Evolutionary conservation across 2,329 filamentous ascomycete species (phyloP), one percentile per base, ranked within the genome.

Genomic region (Gremmenia infestans): DNA sequence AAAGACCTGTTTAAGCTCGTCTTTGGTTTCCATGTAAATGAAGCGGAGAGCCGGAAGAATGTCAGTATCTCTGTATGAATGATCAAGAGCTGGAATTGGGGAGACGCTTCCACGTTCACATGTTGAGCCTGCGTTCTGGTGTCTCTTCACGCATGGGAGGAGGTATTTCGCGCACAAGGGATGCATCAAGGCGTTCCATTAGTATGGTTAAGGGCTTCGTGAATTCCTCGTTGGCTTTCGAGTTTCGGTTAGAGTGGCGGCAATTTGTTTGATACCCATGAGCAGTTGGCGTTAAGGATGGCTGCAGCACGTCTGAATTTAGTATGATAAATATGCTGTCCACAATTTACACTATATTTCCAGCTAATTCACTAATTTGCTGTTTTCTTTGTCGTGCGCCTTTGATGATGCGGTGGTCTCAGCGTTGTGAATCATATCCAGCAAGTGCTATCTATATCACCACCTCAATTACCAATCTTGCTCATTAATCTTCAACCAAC

Each of bases 1-100:
- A 79, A 84, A 50, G 91, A 96, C 65, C 76, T 97, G 14, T 97
- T 89, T 74, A 81, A 83, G 52, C 78, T 93, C 42, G 91, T 96
- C 2, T 96, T 95, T 70, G 88, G 90, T 3, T 93, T 93, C 67
- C 82, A 87, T 48, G 73, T 91, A 15, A 90, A 96, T 54, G 91
- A 96, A 65, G 86, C 83, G 1, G 83, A 87, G 48, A 75, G 78
- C 53, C 78, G 86, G 61, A 87, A 88, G 66, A 82, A 79, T 55
- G 76, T 86, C 48, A 83, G 79, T 58, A 86, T 89, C 57, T 73
- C 74, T 17, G 76, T 86, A 17, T 84, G 58, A 67, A 36, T 40
- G 37, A n/a, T 5, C 22, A 32, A 22, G 12, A 9, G 45, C 17
- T 15, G 22, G 12, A 15, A 12, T 28, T 17, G 12, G 28, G 23